These are phyloP conservation scores for Eucommia ulmoides DNA, from an alignment of 257 asterid species.

Conservation along the genomic window DNA sequence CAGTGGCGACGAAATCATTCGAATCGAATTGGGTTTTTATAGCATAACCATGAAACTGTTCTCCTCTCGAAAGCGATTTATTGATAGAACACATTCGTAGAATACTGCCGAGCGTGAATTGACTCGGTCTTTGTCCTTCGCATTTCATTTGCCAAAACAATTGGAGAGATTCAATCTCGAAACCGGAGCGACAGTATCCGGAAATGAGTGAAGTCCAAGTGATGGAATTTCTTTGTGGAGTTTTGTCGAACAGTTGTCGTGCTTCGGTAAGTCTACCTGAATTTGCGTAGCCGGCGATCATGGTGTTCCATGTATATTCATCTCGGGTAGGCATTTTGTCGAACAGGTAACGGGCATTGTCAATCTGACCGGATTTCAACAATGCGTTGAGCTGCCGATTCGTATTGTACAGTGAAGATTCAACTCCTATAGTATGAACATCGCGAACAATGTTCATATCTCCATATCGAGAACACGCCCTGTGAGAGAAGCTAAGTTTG, in stretches of 20 bases:
- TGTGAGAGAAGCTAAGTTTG: no score
- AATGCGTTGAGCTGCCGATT: constrained; percentile 24
- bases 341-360: constrained; percentile 57
- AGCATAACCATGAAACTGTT: constrained; percentile 55
- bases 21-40: constrained; percentile 37
- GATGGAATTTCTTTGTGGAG: constrained; percentile 35
- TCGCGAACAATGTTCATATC: no score
- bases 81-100: constrained; percentile 63
- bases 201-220: constrained; percentile 81
- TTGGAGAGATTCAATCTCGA: constrained; percentile 37
- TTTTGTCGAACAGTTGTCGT: constrained; percentile 28
- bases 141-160: constrained; percentile 52
- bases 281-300: constrained; percentile 58
- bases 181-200: constrained; percentile 68
- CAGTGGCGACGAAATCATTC: constrained; percentile 55
- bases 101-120: constrained; percentile 51
- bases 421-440: no score
- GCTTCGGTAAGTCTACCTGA: constrained; percentile 55
- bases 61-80: constrained; percentile 40
- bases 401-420: constrained; percentile 16
- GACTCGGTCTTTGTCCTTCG: constrained; percentile 45
- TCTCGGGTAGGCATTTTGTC: constrained; percentile 60
- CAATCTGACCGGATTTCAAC: constrained; percentile 26
- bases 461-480: no score
- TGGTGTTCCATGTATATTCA: constrained; percentile 59